A percentile compares a stretch with the other conserved stretches of the same genome.
Evolutionary conservation across 2,329 filamentous ascomycete species (phyloP).

Genomic region (Verticillium dahliae): DNA sequence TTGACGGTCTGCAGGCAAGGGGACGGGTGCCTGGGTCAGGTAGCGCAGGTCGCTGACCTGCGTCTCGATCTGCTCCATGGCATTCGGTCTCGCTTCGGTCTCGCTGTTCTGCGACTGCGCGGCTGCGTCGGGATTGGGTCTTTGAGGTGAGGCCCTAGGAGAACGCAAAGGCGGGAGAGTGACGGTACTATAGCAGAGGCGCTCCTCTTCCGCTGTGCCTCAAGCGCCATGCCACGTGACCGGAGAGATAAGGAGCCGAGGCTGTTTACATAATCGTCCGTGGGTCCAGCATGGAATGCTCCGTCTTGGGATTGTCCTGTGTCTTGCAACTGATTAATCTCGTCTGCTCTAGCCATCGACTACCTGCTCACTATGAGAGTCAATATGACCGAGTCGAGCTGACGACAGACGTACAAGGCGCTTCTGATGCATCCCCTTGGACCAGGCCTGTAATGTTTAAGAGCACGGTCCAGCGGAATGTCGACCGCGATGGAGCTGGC

Average conservation of each 20-base stretch:
- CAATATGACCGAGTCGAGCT: too few species aligned
- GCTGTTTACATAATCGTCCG: neutral
- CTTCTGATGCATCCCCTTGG: neutral
- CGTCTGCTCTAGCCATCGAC: neutral
- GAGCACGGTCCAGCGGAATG: neutral
- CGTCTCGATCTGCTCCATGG: conserved; percentile 48
- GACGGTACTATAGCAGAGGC: neutral
- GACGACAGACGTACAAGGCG: neutral
- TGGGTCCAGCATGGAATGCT: too few species aligned
- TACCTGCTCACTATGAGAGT: neutral
- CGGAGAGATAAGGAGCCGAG: neutral
- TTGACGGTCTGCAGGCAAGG: conserved; percentile 15
- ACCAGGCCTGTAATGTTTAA: neutral
- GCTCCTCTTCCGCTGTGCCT: neutral
- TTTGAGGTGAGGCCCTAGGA: too few species aligned
- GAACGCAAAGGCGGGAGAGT: neutral
- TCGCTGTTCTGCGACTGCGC: neutral
- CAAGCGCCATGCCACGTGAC: neutral
- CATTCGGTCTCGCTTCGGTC: too few species aligned
- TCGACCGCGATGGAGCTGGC: neutral
- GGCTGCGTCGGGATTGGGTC: neutral
- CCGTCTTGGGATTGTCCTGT: too few species aligned
- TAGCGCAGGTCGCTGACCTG: conserved; percentile 49
- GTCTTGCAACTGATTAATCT: neutral
- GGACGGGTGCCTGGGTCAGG: conserved; percentile 33